These are phyloP conservation scores for Fusarium begoniae DNA, from an alignment of 2,329 filamentous ascomycete genomes.

Conservation along the genomic window DNA sequence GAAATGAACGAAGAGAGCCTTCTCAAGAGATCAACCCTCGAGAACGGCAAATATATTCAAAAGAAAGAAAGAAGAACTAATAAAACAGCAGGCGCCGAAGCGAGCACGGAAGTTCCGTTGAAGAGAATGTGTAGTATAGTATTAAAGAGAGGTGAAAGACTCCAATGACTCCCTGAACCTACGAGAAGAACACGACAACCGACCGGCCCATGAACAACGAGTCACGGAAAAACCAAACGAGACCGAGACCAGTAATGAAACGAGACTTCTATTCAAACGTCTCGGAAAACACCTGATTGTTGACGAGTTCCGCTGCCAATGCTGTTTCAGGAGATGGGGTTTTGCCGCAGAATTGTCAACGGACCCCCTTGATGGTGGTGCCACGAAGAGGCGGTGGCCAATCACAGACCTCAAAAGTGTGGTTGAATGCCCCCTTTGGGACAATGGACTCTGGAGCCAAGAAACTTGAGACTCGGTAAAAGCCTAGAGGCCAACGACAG, in stretches of 20 bases:
- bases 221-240: conserved; percentile 24
- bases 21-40: conserved; percentile 29
- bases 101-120: conserved; percentile 19
- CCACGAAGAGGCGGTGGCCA: conserved; percentile 35
- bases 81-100: conserved; percentile 20
- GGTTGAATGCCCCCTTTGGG: conserved; percentile 42
- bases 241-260: conserved; percentile 37
- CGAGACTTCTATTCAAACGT: conserved; percentile 31
- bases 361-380: conserved; percentile 22
- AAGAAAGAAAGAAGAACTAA: conserved; percentile 14
- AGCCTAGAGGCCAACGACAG: conserved; percentile 21
- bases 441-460: conserved; percentile 29
- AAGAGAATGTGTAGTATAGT: conserved; percentile 22
- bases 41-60: conserved; percentile 12
- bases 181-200: conserved; percentile 8
- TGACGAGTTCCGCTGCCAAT: conserved; percentile 33
- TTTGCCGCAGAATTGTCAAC: conserved; percentile 35
- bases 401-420: conserved; percentile 23
- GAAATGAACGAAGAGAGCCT: conserved; percentile 19
- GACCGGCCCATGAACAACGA: neutral
- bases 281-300: conserved; percentile 42
- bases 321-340: conserved; percentile 44
- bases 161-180: neutral
- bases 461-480: conserved; percentile 32
- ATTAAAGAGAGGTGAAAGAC: conserved; percentile 22